Base-by-base conservation (phyloP, 345 rosid species). In the Tarenaya hassleriana region DNA sequence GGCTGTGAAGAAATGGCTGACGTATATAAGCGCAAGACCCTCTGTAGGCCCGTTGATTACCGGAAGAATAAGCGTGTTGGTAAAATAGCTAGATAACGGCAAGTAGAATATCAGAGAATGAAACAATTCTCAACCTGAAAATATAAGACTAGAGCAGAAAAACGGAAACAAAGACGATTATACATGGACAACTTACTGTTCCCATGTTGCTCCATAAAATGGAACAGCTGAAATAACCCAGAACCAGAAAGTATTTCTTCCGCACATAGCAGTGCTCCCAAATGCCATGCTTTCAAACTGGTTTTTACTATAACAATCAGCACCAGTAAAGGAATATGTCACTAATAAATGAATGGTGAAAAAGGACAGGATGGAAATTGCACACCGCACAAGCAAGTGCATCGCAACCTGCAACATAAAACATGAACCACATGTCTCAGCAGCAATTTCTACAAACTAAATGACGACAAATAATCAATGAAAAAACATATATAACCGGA, bases 371-470 rank as follows among this genome's bases (percentile, higher is more conserved):
- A 34, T 34, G 44, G 52, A 27, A 56, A 17, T 20, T 49, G 50
- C 86, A 68, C 80, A 92, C 99, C 73, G 94, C 99, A 73, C 99
- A 92, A 40, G 94, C 99, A 62, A 88, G 99, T 0, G 99, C 99
- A 55, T 92, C 99, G 62, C 99, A 92, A 50, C 99, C 99, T 92
- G 79, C 75, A 73, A 72, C 18, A 66, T 17, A 21, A 18, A 56
- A 9, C 34, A 37, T 47, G 52, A 39, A 44, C 47, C 17, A 11
- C 7, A 48, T n/a, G 46, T 41, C 46, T 71, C 45, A 61, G 64
- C 29, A 68, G 64, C 29, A 68, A 54, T 41, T 18, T 44, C 15
- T 21, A 49, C 29, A 61, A 55, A 52, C 38, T 31, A 41, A 52
- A 47, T 16, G 17, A 46, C 55, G 45, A 61, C 16, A 55, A 7